Percentiles rank a stretch among this genome's conserved stretches.
phyloP scores from a whole-genome alignment of 352 stramenopile genomes.

The Phytophthora tubulina region DNA sequence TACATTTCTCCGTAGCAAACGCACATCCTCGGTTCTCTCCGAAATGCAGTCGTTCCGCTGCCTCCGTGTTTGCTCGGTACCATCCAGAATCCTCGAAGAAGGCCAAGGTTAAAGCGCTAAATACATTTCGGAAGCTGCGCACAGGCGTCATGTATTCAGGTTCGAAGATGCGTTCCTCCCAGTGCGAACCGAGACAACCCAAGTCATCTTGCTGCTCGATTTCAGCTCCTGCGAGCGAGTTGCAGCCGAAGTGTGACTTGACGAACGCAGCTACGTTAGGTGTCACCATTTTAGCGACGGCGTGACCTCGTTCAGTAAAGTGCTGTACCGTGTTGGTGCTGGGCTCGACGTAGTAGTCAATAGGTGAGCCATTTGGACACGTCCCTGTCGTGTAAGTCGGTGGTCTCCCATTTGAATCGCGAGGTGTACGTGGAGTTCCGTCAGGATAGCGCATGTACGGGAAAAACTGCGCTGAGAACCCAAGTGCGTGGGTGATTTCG shows the following conservation, averaged over 20 bases:
- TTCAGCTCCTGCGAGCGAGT: conserved; percentile 65
- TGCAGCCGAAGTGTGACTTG: conserved; percentile 75
- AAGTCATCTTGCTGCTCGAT: conserved; percentile 80
- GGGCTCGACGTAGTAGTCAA: conserved; percentile 50
- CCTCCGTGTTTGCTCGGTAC: conserved; percentile 72
- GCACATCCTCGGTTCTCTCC: conserved; percentile 68
- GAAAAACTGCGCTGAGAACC: conserved; percentile 84
- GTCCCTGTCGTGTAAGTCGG: conserved; percentile 37
- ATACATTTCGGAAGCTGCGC: conserved; percentile 77
- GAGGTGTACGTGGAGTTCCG: conserved; percentile 70
- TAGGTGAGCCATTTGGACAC: conserved; percentile 66
- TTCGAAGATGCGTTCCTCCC: conserved; percentile 88
- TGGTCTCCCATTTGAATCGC: conserved; percentile 55
- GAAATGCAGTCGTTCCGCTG: conserved; percentile 70
- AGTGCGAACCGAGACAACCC: conserved; percentile 82
- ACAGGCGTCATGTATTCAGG: conserved; percentile 86
- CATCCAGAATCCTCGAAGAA: conserved; percentile 89
- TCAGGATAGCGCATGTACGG: conserved; percentile 76
- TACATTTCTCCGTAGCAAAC: conserved; percentile 78
- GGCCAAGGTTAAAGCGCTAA: conserved; percentile 76
- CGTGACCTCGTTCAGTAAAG: conserved; percentile 60
- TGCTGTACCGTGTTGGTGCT: conserved; percentile 62
- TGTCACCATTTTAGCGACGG: conserved; percentile 76
- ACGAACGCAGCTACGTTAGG: conserved; percentile 68
- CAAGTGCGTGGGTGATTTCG: conserved; percentile 85